These are phyloP conservation scores for Epichloe scottii DNA, from an alignment of 2,329 filamentous ascomycete genomes.

Conservation along the genomic window DNA sequence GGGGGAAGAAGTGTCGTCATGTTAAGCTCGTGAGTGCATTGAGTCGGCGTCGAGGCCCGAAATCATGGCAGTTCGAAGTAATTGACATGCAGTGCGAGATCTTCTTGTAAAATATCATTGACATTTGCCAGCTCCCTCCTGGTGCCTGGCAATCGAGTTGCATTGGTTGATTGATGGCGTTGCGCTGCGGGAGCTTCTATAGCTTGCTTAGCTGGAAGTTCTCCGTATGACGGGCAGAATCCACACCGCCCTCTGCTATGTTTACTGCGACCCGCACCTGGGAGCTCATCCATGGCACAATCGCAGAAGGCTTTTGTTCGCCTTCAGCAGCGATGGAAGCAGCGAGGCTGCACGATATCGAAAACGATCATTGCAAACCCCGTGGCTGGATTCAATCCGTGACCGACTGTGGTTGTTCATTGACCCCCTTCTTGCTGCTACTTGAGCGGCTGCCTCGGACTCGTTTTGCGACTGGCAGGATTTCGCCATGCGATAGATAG, in stretches of 20 bases:
- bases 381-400: conserved; percentile 8
- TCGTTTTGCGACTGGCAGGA: background rate
- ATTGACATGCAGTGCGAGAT: background rate
- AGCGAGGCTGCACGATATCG: conserved; percentile 21
- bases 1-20: background rate
- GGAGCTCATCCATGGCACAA: conserved; percentile 10
- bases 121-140: background rate
- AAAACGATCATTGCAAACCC: conserved; percentile 4
- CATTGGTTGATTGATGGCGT: too few relatives aligned
- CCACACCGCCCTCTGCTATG: conserved; percentile 19
- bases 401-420: conserved; percentile 3
- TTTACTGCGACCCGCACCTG: conserved; percentile 16
- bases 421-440: background rate
- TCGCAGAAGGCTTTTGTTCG: conserved; percentile 7
- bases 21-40: background rate
- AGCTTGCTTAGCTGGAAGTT: background rate
- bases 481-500: conserved; percentile 39
- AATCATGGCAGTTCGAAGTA: background rate
- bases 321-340: conserved; percentile 13
- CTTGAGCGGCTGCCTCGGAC: background rate
- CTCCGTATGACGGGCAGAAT: conserved; percentile 19
- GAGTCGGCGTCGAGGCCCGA: background rate
- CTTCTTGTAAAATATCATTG: too few relatives aligned
- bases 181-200: background rate
- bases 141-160: background rate